phyloP scores from a whole-genome alignment of 2,329 filamentous ascomycete genomes.

The Fusarium odoratissimum region DNA sequence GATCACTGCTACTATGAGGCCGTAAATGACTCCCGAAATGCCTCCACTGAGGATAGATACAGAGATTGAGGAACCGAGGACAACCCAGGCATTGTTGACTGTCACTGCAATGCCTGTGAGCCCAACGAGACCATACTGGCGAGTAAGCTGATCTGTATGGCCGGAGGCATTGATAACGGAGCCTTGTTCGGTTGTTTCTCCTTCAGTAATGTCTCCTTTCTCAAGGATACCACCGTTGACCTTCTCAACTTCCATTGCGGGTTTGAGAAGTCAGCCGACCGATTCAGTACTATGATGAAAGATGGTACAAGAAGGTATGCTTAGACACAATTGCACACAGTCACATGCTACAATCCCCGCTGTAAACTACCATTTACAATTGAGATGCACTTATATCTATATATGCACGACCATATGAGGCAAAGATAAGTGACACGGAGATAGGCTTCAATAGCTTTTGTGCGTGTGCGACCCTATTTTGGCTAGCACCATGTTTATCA shows the following conservation, averaged over 20 bases:
- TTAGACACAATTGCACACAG: fast-evolving
- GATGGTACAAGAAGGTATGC: background rate
- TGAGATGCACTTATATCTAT: background rate
- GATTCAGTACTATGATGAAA: background rate
- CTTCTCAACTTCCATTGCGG: slow-evolving; percentile 22
- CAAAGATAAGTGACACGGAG: slow-evolving; percentile 1
- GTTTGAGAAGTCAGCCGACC: too few species aligned
- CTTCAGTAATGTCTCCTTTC: slow-evolving; percentile 13
- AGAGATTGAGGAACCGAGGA: slow-evolving; percentile 42
- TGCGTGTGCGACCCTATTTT: slow-evolving; percentile 1
- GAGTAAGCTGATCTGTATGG: slow-evolving; percentile 37
- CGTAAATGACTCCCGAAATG: slow-evolving; percentile 41
- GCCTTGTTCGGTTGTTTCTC: slow-evolving; percentile 23
- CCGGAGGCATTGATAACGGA: slow-evolving; percentile 34
- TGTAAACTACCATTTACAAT: fast-evolving
- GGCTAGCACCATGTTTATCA: slow-evolving; percentile 29
- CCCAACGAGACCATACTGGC: slow-evolving; percentile 41
- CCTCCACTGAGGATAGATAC: slow-evolving; percentile 40
- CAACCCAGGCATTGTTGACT: slow-evolving; percentile 45
- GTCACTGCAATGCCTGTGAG: slow-evolving; percentile 44
- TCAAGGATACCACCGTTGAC: slow-evolving; percentile 3
- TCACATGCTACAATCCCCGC: background rate
- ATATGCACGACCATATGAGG: background rate
- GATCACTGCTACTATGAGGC: slow-evolving; percentile 35
- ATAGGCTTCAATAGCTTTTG: background rate